A percentile compares a stretch with the other conserved stretches of the same genome.
phyloP scores from a whole-genome alignment of 2,329 filamentous ascomycete genomes.

The Penicillium thymicola region DNA sequence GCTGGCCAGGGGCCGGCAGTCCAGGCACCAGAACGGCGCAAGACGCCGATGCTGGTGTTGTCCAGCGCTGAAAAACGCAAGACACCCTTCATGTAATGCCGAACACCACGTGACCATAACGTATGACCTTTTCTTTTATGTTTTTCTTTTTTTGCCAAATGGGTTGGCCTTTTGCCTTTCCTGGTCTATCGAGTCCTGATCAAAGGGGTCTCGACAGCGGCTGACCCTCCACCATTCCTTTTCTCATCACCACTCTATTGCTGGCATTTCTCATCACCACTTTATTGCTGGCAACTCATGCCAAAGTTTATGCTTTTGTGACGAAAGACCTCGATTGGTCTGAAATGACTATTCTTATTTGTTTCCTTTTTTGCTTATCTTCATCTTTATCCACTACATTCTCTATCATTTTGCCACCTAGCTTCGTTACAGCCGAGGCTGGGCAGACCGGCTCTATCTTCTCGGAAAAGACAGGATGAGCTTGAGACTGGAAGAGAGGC shows the following conservation, averaged over 20 bases:
- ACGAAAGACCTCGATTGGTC: constrained; percentile 24
- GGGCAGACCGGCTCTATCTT: constrained; percentile 4
- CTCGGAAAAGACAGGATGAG: background rate
- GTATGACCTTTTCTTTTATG: constrained; percentile 28
- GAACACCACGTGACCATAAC: constrained; percentile 37
- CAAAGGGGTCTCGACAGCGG: background rate
- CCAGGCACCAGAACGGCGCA: constrained; percentile 63
- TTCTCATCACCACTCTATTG: constrained; percentile 9
- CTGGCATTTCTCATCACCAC: constrained; percentile 9
- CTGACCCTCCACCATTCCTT: constrained; percentile 10
- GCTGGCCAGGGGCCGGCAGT: constrained; percentile 56
- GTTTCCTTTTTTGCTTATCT: constrained; percentile 1
- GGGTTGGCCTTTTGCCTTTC: constrained; percentile 6
- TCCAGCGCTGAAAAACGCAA: constrained; percentile 90
- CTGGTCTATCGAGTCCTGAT: constrained; percentile 1
- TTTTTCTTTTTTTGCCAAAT: constrained; percentile 6
- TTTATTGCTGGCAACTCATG: constrained; percentile 7
- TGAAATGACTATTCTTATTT: constrained; percentile 19
- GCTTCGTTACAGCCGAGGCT: background rate
- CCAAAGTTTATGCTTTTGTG: constrained; percentile 11
- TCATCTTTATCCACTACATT: background rate
- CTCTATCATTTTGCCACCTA: background rate
- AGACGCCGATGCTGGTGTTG: constrained; percentile 80
- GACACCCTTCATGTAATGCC: constrained; percentile 58
- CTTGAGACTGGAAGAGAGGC: constrained; percentile 3